These are phyloP conservation scores for Thymus mandschuricus DNA, from an alignment of 257 asterid species.

Conservation along the genomic window DNA sequence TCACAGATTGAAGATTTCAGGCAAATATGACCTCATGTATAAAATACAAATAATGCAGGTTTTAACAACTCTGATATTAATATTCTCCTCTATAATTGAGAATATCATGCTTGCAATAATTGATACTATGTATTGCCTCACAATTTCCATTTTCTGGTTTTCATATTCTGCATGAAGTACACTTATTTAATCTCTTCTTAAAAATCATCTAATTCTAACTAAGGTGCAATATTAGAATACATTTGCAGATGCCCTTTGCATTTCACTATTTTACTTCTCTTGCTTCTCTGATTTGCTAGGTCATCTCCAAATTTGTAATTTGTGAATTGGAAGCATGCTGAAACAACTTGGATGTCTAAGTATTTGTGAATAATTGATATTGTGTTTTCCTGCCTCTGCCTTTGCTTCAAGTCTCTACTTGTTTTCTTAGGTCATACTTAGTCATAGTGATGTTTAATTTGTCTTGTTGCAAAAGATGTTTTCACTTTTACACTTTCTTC, in stretches of 20 bases:
- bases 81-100: constrained; percentile 18
- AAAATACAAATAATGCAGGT: constrained; percentile 22
- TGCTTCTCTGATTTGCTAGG: constrained; percentile 9
- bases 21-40: constrained; percentile 18
- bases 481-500: background rate
- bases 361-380: constrained; percentile 5
- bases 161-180: no score
- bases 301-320: constrained; percentile 18
- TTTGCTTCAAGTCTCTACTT: constrained; percentile 9
- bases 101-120: constrained; percentile 24
- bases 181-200: no score
- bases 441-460: constrained; percentile 13
- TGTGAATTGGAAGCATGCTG: constrained; percentile 13
- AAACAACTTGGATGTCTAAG: constrained; percentile 20
- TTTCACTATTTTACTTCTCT: background rate
- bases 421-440: constrained; percentile 17
- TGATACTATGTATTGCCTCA: background rate
- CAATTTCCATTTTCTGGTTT: background rate
- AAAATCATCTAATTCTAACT: no score
- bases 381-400: constrained; percentile 19
- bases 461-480: background rate
- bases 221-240: background rate
- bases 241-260: constrained; percentile 26
- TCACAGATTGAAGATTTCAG: constrained; percentile 17
- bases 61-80: background rate